Percentiles rank a stretch among this genome's conserved stretches.
Conservation (phyloP, 768 basidiomycete genomes). For the Rhizopogon roseolus region DNA sequence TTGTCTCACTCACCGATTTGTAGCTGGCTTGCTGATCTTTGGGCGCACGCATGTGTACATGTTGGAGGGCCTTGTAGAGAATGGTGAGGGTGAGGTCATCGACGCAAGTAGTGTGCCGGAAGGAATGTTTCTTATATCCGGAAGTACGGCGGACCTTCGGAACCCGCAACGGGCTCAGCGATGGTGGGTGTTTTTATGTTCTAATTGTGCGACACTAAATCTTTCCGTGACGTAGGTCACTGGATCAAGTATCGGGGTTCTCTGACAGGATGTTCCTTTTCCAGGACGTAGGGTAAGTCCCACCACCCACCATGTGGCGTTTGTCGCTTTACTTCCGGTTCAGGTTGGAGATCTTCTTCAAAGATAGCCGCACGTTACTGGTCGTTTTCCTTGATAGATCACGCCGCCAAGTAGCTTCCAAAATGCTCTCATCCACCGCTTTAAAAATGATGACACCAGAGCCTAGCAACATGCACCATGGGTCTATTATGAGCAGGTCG, state of each 20-base stretch:
- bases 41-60: constrained; percentile 86
- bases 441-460: background rate
- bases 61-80: constrained; percentile 85
- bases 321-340: background rate
- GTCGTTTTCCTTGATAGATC: constrained; percentile 74
- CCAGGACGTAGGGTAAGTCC: constrained; percentile 81
- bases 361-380: constrained; percentile 83
- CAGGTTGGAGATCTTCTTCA: constrained; percentile 90
- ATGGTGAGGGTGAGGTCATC: constrained; percentile 82
- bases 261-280: constrained; percentile 86
- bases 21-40: constrained; percentile 82
- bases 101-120: constrained; percentile 83
- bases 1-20: background rate
- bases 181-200: constrained; percentile 48
- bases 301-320: background rate
- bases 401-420: constrained; percentile 56
- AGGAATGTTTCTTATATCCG: constrained; percentile 78
- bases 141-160: constrained; percentile 76
- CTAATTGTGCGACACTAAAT: background rate
- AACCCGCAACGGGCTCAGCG: constrained; percentile 76
- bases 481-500: constrained; percentile 21
- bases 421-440: constrained; percentile 42
- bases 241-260: constrained; percentile 71
- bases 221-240: constrained; percentile 46
- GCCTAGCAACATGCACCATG: background rate